Conservation (phyloP, 2,329 filamentous ascomycete genomes). For the Fusarium euwallaceae region DNA sequence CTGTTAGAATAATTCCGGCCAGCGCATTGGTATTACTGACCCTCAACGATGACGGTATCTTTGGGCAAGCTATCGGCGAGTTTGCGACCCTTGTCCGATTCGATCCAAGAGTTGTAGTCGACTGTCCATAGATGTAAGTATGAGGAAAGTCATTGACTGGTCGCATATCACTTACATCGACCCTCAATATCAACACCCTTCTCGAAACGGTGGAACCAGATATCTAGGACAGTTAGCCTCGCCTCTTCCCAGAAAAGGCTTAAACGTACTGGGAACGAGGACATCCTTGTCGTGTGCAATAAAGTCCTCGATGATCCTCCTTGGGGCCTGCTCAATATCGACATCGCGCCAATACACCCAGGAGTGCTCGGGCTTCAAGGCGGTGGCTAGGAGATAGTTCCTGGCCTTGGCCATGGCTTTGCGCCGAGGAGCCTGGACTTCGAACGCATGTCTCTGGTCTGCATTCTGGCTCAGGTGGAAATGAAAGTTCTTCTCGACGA, state of each 20-base stretch:
- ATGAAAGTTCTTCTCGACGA: slow-evolving; percentile 94
- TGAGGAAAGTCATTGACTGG: not conserved
- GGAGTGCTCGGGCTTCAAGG: slow-evolving; percentile 92
- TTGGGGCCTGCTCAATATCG: slow-evolving; percentile 92
- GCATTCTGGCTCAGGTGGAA: slow-evolving; percentile 82
- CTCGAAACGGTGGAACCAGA: slow-evolving; percentile 95
- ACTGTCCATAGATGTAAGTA: slow-evolving; percentile 64
- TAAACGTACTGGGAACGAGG: slow-evolving; percentile 86
- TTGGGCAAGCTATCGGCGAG: slow-evolving; percentile 81
- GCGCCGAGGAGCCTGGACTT: slow-evolving; percentile 88
- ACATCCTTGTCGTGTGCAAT: slow-evolving; percentile 94
- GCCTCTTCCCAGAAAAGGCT: not conserved
- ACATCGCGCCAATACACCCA: slow-evolving; percentile 99
- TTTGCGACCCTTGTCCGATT: slow-evolving; percentile 86
- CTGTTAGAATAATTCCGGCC: slow-evolving; percentile 8
- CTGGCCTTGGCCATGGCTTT: slow-evolving; percentile 91
- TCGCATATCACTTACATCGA: slow-evolving; percentile 75
- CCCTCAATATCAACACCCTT: slow-evolving; percentile 91
- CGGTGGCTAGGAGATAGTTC: slow-evolving; percentile 88
- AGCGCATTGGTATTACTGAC: slow-evolving; percentile 56
- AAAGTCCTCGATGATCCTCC: slow-evolving; percentile 92
- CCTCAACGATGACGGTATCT: slow-evolving; percentile 89
- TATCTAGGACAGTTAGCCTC: slow-evolving; percentile 69
- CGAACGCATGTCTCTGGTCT: slow-evolving; percentile 85
- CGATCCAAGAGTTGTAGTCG: slow-evolving; percentile 99